Base-by-base conservation (phyloP, 1,284 basidiomycete genomes). In the Trametes polyzona region DNA sequence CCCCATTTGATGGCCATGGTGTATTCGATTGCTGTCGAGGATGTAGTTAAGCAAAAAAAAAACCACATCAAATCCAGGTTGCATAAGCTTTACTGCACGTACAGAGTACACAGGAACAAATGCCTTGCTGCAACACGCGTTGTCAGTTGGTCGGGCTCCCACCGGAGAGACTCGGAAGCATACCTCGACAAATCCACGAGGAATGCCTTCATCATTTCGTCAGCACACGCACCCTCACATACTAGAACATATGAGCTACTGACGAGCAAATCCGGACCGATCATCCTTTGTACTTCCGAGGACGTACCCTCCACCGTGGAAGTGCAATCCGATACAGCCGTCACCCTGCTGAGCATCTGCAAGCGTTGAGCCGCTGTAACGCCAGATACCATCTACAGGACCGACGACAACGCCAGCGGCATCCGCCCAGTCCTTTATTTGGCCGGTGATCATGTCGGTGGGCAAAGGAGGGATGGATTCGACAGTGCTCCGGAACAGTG, bases 221-320 rank as follows among this genome's bases (percentile, higher is more conserved):
- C 23, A 48, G 32, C 26, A 23, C 4, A 46, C 17, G 4, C 21
- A 8, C n/a, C 2, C n/a, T 3, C 6, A n/a, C 32, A 46, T 42
- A 5, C 10, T 19, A n/a, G n/a, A n/a, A 21, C n/a, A 41, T 12
- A 23, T 16, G 11, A 23, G 29, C 11, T 14, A 58, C 62, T 17
- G 24, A 63, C 58, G 58, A 47, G 62, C 58, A 5, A 55, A 52
- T 16, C 62, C 62, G 19, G 58, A 60, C 12, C 36, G 44, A n/a
- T 48, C 51, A 8, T 63, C 62, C 49, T 47, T 54, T 24, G 54
- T 57, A n/a, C 51, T 61, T 12, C 62, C 62, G 1, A 63, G 4
- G 6, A 48, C 11, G 16, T 63, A 63, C 4, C 56, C 56, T 16
- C 62, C 62, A n/a, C 62, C 62, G 36, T 63, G 62, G 14, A 63